These are phyloP conservation scores for Anthoceros angustus DNA, from an alignment of 225 moss, liverwort and hornwort genomes.

Conservation along the genomic window DNA sequence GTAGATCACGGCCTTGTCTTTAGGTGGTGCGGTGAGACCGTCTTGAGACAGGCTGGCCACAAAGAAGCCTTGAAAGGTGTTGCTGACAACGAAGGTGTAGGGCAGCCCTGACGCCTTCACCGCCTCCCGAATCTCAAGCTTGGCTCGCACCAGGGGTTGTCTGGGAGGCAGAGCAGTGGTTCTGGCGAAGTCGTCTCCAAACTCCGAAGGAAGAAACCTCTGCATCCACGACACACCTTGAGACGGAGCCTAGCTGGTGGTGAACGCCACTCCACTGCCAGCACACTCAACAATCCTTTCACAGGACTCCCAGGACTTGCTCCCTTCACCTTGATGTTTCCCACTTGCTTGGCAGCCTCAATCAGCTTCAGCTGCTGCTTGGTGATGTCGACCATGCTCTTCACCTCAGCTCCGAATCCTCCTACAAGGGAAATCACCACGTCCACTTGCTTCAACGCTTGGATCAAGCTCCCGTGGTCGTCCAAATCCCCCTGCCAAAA, in stretches of 20 bases:
- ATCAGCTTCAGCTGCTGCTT: conserved; percentile 11
- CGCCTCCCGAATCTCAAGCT: conserved; percentile 12
- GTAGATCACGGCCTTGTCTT: conserved; percentile 16
- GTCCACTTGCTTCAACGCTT: conserved; percentile 22
- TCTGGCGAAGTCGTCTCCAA: conserved; percentile 16
- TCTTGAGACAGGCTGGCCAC: conserved; percentile 10
- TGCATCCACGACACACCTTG: neutral
- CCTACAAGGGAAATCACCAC: conserved; percentile 17
- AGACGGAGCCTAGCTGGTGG: neutral
- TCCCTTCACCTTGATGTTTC: conserved; percentile 24
- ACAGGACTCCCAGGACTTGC: neutral
- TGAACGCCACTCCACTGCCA: neutral
- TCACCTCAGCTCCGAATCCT: neutral
- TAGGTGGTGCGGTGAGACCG: conserved; percentile 13
- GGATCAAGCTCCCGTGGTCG: conserved; percentile 13
- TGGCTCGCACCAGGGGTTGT: neutral
- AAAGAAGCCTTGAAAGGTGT: conserved; percentile 7
- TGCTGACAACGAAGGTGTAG: conserved; percentile 14
- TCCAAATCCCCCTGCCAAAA: conserved; percentile 15
- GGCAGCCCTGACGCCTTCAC: conserved; percentile 16
- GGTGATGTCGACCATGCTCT: no score
- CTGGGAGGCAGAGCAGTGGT: conserved; percentile 8
- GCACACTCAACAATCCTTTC: neutral
- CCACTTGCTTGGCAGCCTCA: conserved; percentile 22
- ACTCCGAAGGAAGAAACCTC: conserved; percentile 24